These are phyloP conservation scores for Dictyostelium discoideum DNA, from an alignment of 78 protist genomes.

Conservation along the genomic window DNA sequence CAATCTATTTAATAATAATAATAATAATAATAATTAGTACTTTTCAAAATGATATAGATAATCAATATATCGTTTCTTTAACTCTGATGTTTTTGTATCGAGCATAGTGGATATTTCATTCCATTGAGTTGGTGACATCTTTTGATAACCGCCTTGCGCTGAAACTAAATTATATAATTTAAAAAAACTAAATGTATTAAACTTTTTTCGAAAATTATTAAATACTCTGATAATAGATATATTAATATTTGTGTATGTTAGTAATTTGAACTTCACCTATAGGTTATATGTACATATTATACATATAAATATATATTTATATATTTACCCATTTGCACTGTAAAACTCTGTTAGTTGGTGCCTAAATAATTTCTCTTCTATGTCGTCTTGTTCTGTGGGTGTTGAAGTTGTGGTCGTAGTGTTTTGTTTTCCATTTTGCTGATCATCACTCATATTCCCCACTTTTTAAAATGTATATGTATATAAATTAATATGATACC, in stretches of 20 bases:
- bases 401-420: not conserved
- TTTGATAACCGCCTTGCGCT: not conserved
- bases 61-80: slow-evolving; percentile 11
- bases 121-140: not conserved
- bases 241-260: not conserved
- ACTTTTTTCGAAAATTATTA: slow-evolving; percentile 19
- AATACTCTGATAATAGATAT: not conserved
- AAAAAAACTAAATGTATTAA: not conserved
- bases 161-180: not conserved
- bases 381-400: not conserved
- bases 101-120: not conserved
- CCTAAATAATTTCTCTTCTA: slow-evolving; percentile 32
- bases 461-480: not conserved
- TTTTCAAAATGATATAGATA: slow-evolving; percentile 16
- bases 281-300: too few species aligned
- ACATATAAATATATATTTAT: too few species aligned
- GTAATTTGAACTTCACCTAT: not conserved
- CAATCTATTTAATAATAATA: not conserved
- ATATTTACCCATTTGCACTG: slow-evolving; percentile 14
- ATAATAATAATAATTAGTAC: not conserved
- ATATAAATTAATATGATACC: not conserved
- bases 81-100: not conserved
- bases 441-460: slow-evolving; percentile 11
- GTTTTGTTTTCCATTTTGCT: slow-evolving; percentile 1
- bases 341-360: slow-evolving; percentile 22